Evolutionary conservation across 164 flowering plant species (phyloP), one percentile per base, ranked within the genome.

Genomic region (Cinnamomum micranthum): DNA sequence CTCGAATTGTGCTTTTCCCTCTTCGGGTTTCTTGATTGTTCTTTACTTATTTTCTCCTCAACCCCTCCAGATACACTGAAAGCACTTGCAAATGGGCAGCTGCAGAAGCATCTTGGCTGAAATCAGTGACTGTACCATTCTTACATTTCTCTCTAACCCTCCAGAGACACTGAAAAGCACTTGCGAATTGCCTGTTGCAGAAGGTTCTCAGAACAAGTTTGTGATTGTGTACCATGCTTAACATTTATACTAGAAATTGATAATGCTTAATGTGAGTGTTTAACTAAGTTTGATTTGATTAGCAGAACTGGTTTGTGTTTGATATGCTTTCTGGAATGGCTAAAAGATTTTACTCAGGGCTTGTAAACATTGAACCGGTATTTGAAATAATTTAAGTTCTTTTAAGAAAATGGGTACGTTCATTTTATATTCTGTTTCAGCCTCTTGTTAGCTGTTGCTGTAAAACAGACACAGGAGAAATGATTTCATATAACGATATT

Each of bases 61-160:
- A 74, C 19, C 69, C 69, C 35, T 52, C 73, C 86, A 94, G 97
- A 94, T 89, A 91, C 93, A 41, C 77, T 75, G 31, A 80, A 70
- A 62, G 93, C 98, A 6, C 84, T 86, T 60, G 28, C 70, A 69
- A 86, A 80, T 70, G 97, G 98, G 50, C 78, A 88, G 70, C 77
- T 94, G 85, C 90, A 88, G 84, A 85, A 83, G 24, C 92, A 86
- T 81, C 93, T 92, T 4, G 81, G 76, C 41, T 79, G 66, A 75
- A 84, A 75, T 76, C 74, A 78, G 78, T 75, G 71, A 67, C 15
- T 58, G 27, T n/a, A 27, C 13, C 10, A 68, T 60, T 23, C 27
- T 71, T 17, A 22, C 55, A 22, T 22, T 64, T 22, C 15, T 22
- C 13, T 23, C 28, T 9, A 22, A 22, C 10, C 67, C 27, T 50